Base-by-base conservation (phyloP, 2,329 filamentous ascomycete species). In the Pestalotiopsis sp. region DNA sequence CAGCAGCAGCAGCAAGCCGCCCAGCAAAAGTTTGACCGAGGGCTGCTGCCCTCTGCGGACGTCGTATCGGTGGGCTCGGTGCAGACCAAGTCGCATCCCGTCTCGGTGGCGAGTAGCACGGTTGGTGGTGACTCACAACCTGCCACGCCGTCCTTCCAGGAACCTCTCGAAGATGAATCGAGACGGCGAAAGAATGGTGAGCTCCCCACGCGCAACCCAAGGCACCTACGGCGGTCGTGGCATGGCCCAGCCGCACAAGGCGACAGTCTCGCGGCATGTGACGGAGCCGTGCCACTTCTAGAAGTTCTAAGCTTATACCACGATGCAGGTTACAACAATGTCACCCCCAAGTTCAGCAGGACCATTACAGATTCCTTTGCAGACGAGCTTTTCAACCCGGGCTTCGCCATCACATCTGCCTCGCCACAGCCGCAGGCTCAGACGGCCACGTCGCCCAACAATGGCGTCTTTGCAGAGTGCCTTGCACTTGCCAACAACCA, bases 341-440 rank as follows among this genome's bases (percentile, higher is more conserved):
- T 36, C 36, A 69, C 66, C 52, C 83, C 94, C 31, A 96, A 95
- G 80, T 87, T 97, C 71, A 91, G 94, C 73, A 88, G 94, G 68
- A 96, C 94, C 0, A 93, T 96, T 82, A 95, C 94, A 20, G 94
- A 97, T 76, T 87, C 93, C 64, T 95, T 93, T 76, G 87, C 90
- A 74, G 95, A 97, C 78, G 93, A 96, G 79, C 86, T 97, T 0
- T 97, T 93, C 84, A 94, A 91, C 74, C 91, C 92, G 0, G 87
- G 85, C 73, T 90, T 90, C 69, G 85, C 83, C 41, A 85, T 90
- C 75, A 87, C 87, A 0, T 86, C 88, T 0, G 82, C 88, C 4
- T 82, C 88, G 3, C 84, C 86, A 12, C 81, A 84, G 9, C 82
- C 84, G 62, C 76, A 80, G 71, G 80, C 73, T 74, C 83, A 79